phyloP scores from a whole-genome alignment of 2,329 filamentous ascomycete genomes.

The Monilinia polystroma region DNA sequence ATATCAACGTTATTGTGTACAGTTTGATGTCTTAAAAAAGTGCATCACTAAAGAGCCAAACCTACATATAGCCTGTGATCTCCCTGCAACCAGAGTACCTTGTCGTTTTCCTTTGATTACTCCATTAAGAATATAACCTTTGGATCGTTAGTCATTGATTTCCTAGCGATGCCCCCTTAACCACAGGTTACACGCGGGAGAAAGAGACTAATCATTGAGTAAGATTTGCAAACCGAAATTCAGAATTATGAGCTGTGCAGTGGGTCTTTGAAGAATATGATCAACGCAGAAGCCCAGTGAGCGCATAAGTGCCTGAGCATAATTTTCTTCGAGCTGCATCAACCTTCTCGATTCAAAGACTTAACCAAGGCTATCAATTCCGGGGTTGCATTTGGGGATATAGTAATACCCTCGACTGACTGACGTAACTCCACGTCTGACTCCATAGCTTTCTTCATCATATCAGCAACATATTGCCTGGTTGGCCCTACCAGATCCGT shows the following conservation, averaged over 20 bases:
- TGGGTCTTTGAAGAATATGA: not conserved
- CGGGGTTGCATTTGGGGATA: slow-evolving; percentile 32
- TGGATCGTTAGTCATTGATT: not conserved
- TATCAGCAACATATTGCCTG: slow-evolving; percentile 33
- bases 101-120: not conserved
- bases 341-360: slow-evolving; percentile 15
- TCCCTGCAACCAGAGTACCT: not conserved
- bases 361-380: slow-evolving; percentile 35
- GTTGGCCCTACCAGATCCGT: slow-evolving; percentile 34
- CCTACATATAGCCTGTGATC: not conserved
- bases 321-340: slow-evolving; percentile 30
- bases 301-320: not conserved
- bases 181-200: slow-evolving; percentile 14
- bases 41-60: not conserved
- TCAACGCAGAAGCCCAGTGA: not conserved
- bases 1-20: not conserved
- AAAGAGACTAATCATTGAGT: not conserved
- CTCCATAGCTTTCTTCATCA: slow-evolving; percentile 35
- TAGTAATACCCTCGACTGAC: slow-evolving; percentile 36
- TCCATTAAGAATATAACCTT: not conserved
- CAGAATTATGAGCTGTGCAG: not conserved
- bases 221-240: not conserved
- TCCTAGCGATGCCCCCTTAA: slow-evolving; percentile 15
- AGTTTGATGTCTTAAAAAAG: not conserved
- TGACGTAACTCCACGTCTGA: slow-evolving; percentile 35